phyloP scores from a whole-genome alignment of 148 eudicot species.

The Nyssa sinensis region DNA sequence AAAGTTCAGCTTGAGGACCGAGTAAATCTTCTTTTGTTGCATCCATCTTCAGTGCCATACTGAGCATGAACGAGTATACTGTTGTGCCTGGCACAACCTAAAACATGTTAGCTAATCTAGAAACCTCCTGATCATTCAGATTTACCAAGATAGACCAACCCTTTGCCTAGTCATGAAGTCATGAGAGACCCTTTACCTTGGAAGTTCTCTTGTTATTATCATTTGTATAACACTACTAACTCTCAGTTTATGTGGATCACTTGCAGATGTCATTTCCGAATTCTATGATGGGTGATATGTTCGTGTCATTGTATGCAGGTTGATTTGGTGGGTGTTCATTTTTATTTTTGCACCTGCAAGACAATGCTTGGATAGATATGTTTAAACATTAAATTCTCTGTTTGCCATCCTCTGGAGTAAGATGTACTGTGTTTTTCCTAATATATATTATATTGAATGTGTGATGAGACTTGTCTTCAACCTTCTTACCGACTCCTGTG shows the following conservation, averaged over 20 bases:
- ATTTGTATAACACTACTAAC: not conserved
- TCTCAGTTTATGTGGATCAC: not conserved
- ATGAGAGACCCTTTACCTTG: not conserved
- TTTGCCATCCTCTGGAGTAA: not conserved
- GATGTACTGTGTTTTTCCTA: too few species aligned
- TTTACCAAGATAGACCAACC: not conserved
- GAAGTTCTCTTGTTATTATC: not conserved
- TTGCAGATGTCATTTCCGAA: constrained; percentile 72
- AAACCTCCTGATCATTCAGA: not conserved
- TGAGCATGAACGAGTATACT: not conserved
- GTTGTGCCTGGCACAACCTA: not conserved
- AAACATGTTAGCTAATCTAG: not conserved
- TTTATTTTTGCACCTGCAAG: not conserved
- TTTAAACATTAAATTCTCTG: not conserved
- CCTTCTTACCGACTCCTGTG: too few species aligned
- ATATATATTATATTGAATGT: too few species aligned
- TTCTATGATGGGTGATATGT: constrained; percentile 28
- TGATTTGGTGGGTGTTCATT: not conserved
- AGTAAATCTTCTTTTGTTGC: not conserved
- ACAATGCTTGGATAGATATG: not conserved
- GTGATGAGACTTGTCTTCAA: too few species aligned
- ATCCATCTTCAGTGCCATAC: not conserved
- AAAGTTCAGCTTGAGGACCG: not conserved
- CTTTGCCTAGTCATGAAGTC: not conserved
- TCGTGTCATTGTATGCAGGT: too few species aligned